Conservation (phyloP, 176 grass and related monocot species). For the Eragrostis curvula region DNA sequence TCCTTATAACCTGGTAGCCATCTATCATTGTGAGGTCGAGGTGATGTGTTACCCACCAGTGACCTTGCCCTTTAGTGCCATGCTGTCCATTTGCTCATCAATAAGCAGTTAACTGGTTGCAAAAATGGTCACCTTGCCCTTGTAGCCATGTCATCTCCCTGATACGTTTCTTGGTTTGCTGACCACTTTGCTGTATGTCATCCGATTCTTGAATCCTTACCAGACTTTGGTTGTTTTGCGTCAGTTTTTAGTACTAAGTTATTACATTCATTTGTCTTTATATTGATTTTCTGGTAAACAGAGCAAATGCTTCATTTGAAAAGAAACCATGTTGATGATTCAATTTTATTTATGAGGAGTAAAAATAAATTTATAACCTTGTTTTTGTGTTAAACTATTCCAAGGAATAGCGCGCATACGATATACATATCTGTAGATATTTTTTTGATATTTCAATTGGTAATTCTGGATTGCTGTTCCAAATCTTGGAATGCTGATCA, state of each 20-base stretch:
- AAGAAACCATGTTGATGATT: not conserved
- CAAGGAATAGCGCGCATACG: not conserved
- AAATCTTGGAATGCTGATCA: constrained; percentile 12
- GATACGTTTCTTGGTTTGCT: not conserved
- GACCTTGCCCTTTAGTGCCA: not conserved
- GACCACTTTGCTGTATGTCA: not conserved
- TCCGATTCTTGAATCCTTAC: not conserved
- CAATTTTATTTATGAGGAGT: constrained; percentile 10
- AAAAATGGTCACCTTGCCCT: not conserved
- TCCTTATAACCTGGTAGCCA: not conserved
- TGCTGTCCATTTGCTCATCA: not conserved
- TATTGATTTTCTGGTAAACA: not conserved
- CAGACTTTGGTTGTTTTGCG: too few relatives aligned
- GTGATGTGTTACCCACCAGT: not conserved
- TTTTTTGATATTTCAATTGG: not conserved
- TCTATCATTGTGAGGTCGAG: too few relatives aligned
- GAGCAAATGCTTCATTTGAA: not conserved
- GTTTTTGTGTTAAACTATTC: not conserved
- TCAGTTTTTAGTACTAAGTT: too few relatives aligned
- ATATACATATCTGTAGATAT: not conserved
- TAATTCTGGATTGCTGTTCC: constrained; percentile 5
- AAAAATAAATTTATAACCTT: not conserved
- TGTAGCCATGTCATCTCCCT: not conserved
- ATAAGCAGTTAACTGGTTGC: not conserved
- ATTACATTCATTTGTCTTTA: too few relatives aligned